A percentile compares a stretch with the other conserved stretches of the same genome.
Evolutionary conservation across 176 grass and related monocot species (phyloP).

Genomic region (Lolium perenne): DNA sequence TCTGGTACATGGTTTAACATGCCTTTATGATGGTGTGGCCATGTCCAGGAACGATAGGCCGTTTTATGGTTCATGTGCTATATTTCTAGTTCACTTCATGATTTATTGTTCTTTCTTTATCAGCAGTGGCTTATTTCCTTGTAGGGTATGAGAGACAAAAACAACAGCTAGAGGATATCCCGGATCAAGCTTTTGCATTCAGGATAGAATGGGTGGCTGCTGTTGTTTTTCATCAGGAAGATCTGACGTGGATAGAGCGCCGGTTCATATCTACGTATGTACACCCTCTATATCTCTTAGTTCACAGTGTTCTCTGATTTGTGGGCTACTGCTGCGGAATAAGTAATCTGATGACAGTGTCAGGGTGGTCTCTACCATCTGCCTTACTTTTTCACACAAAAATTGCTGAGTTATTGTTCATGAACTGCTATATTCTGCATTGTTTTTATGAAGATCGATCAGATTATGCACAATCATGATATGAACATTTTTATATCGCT

Average conservation of each 20-base stretch:
- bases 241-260: constrained; percentile 62
- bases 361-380: neutral
- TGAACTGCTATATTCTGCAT: neutral
- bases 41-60: too few relatives aligned
- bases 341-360: constrained; percentile 1
- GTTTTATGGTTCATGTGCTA: neutral
- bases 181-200: constrained; percentile 43
- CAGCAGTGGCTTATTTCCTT: constrained; percentile 27
- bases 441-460: neutral
- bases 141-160: constrained; percentile 50
- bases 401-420: neutral
- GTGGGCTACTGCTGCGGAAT: neutral
- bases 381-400: neutral
- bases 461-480: neutral
- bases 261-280: constrained; percentile 75
- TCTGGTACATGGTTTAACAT: constrained; percentile 3
- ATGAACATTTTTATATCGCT: too few relatives aligned
- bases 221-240: constrained; percentile 75
- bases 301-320: neutral
- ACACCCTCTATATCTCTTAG: constrained; percentile 4
- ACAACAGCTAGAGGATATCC: constrained; percentile 45
- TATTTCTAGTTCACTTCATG: constrained; percentile 13
- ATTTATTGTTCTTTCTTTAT: constrained; percentile 17
- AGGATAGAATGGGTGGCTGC: constrained; percentile 82
- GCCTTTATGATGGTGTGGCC: too few relatives aligned